Percentiles rank a stretch among this genome's conserved stretches.
phyloP scores from a whole-genome alignment of 2,329 filamentous ascomycete species.

The Paracoccidioides brasiliensis region DNA sequence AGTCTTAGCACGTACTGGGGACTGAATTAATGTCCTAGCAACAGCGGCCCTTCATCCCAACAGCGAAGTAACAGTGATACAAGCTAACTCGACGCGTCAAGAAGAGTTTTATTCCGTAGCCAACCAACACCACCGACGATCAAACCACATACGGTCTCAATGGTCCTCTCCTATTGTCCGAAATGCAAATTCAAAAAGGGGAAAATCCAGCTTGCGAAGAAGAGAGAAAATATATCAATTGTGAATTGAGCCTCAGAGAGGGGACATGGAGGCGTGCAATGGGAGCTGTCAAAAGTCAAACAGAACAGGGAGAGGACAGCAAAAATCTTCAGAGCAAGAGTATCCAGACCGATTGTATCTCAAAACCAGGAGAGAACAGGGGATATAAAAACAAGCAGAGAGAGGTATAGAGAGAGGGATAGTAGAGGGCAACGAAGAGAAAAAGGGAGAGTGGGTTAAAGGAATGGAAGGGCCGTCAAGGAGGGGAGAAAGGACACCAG shows the following conservation, averaged over 20 bases:
- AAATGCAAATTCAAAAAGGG: background rate
- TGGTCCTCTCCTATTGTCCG: background rate
- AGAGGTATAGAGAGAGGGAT: background rate
- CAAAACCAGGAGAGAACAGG: constrained; percentile 14
- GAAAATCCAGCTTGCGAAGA: background rate
- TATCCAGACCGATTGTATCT: constrained; percentile 6
- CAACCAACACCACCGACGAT: background rate
- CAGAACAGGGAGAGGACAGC: background rate
- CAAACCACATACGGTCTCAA: background rate
- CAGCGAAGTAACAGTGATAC: background rate
- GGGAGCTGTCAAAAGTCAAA: background rate
- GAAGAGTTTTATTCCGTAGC: background rate
- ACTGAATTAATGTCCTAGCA: background rate
- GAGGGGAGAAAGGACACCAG: background rate
- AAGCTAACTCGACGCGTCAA: background rate
- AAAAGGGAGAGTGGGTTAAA: background rate
- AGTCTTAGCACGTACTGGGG: background rate
- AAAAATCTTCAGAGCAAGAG: background rate
- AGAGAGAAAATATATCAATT: background rate
- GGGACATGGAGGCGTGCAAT: background rate
- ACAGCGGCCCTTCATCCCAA: background rate
- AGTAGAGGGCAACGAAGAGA: background rate
- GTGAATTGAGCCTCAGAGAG: background rate
- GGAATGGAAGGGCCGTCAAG: background rate
- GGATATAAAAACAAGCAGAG: background rate